Evolutionary conservation across 108 stramenopile genomes (phyloP), one percentile per base, ranked within the genome.

Genomic region (Stephanodiscus triporus): DNA sequence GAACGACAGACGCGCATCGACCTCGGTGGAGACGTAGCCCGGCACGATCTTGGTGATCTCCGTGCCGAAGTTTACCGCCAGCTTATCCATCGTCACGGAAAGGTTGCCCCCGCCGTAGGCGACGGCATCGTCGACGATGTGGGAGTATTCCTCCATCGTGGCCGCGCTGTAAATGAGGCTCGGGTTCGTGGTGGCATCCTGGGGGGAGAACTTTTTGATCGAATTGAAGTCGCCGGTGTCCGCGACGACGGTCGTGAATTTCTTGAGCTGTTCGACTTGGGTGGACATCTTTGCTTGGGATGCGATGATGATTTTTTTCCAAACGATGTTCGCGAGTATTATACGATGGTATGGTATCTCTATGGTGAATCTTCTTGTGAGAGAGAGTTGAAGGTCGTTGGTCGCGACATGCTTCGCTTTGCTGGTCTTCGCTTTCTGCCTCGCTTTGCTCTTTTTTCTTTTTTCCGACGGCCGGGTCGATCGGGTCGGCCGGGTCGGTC

Each of bases 11-110:
- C 99, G 92, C 2, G 98, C 98, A 80, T 99, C 99, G 26, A 99
- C 98, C 81, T 99, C 98, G 29, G 98, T 99, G 29, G 97, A 98
- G 29, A 99, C 98, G 75, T 98, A 99, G 29, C 99, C 99, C 9
- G 98, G 97, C 8, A 99, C 98, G 74, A 97, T 93, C 84, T 97
- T 98, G 60, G 95, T 88, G 43, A 99, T 99, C 70, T 99, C 98
- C 6, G 85, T 74, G 14, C 99, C 99, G 75, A 99, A 99, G 55
- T 95, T 93, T 45, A 99, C 99, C 19, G 97, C 93, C 14, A 99
- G 80, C 73, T 94, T 92, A 88, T 99, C 99, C 94, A 95, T 93
- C 49, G 80, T 86, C 29, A 84, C 54, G 10, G 68, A 65, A 3
- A 96, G 62, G 63, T 93, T 87, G 14, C 90, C 95, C 55, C 95